Conservation (phyloP, 1,284 basidiomycete genomes). For the Apiotrichum laibachii region DNA sequence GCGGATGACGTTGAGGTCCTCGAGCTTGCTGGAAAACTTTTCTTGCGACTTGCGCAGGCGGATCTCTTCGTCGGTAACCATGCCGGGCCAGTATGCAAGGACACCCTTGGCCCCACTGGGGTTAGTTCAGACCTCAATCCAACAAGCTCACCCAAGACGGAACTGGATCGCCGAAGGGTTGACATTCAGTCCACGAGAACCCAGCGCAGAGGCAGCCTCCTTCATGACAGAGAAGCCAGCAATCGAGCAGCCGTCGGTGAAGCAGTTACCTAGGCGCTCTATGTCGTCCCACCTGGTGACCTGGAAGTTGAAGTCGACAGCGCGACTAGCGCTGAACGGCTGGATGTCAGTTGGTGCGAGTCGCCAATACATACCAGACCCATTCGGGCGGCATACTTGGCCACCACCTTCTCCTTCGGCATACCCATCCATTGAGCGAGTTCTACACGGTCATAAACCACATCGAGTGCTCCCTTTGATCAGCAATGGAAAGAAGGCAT, state of each 20-base stretch:
- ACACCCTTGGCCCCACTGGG: slow-evolving; percentile 51
- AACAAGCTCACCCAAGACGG: slow-evolving; percentile 38
- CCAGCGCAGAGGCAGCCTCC: slow-evolving; percentile 41
- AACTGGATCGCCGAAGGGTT: slow-evolving; percentile 49
- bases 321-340: slow-evolving; percentile 44
- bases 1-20: slow-evolving; percentile 43
- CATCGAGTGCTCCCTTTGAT: slow-evolving; percentile 45
- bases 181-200: slow-evolving; percentile 26
- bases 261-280: slow-evolving; percentile 31
- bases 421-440: slow-evolving; percentile 43
- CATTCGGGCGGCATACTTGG: slow-evolving; percentile 48
- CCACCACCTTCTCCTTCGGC: slow-evolving; percentile 47
- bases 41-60: slow-evolving; percentile 42
- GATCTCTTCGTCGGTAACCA: slow-evolving; percentile 33
- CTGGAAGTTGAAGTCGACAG: slow-evolving; percentile 32
- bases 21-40: slow-evolving; percentile 44
- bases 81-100: slow-evolving; percentile 41
- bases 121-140: slow-evolving; percentile 5
- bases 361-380: slow-evolving; percentile 32
- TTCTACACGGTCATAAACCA: slow-evolving; percentile 47
- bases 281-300: slow-evolving; percentile 7
- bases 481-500: slow-evolving; percentile 2
- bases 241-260: slow-evolving; percentile 49
- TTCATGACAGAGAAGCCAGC: slow-evolving; percentile 41
- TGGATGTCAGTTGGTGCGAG: slow-evolving; percentile 9